Base-by-base conservation (phyloP, 2,329 filamentous ascomycete genomes). In the Fusarium sterilihyphosum region DNA sequence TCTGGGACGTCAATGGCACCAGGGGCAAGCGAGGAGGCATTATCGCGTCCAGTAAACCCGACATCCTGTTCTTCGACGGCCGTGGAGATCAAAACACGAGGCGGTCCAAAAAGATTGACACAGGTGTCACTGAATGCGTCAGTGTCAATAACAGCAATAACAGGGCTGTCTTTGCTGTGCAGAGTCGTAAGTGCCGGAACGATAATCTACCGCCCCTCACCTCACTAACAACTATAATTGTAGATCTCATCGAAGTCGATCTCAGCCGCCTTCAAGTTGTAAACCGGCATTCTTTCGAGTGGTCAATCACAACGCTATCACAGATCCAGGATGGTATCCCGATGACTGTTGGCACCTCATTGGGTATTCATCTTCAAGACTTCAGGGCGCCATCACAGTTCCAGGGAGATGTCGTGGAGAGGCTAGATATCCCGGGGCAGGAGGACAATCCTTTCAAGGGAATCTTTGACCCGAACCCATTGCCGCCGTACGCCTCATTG, bases 321-420 rank as follows among this genome's bases (percentile, higher is more conserved):
- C 87, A 92, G 57, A 88, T 91, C 49, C 84, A 90, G 74, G 84
- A 90, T 56, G 87, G 88, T 0, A 87, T 92, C 2, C 94, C 95
- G 2, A 82, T 98, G 43, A 96, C 95, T 1, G 90, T 98, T 20
- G 96, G 94, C 29, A 98, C 94, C 3, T 93, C 92, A 58, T 86
- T 92, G 67, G 94, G 93, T 3, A 86, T 98, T 3, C 93, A 97
- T 80, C 88, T 98, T 9, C 91, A 97, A 80, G 96, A 98, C 81
- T 89, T 92, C 33, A 89, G 95, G 54, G 85, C 82, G 20, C 80
- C 83, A 43, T 78, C 78, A 22, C 77, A 78, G 20, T 77, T 77
- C 16, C 76, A 77, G 31, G 77, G 77, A 22, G 82, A 85, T 53
- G 75, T 69, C 13, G 77, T 76, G 22, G 86, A 86, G 69, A 79